Evolutionary conservation across 768 basidiomycete genomes (phyloP), one percentile per base, ranked within the genome.

Genomic region (Mrakia gelida): DNA sequence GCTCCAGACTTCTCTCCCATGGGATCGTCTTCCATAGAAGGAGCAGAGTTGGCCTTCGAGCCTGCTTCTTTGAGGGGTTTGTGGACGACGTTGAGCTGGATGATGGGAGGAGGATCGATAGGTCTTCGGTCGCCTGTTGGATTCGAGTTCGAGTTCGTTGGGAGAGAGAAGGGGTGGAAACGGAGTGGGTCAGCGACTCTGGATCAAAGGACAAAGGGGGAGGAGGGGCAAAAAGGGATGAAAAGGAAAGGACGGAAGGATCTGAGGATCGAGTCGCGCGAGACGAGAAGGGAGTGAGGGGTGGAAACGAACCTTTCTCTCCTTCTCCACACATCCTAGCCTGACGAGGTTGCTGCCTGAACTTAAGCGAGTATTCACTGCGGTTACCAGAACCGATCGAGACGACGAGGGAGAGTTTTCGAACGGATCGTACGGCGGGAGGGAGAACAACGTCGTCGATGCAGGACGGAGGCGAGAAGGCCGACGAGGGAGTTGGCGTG

Each of bases 21-120:
- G 21, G 49, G 18, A 52, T 52, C 49, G 49, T 52, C 49, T 2
- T 52, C 49, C 18, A 16, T 4, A 1, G 18, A 7, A 52, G 16
- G 11, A 3, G 56, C 13, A 26, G 62, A n/a, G 49, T 72, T 71
- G 18, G 80, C 80, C 56, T 65, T 45, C 8, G 59, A 54, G 21
- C 45, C 38, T 26, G 49, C 28, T 61, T 34, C 63, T 63, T 45
- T 34, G 76, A 81, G 71, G 80, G 82, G 78, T 13, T 61, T 90
- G 85, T 94, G 92, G 81, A 93, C 87, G 75, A 97, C 92, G 75
- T 92, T 90, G 11, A 98, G 89, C 84, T 96, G 94, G n/a, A 98
- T 90, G 85, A 98, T 95, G 26, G 95, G 95, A 0, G 95, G 94
- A 0, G 95, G 95, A 87, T 98, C 95, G 83, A 98, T 94, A 3